Percentiles rank a stretch among this genome's conserved stretches.
These are phyloP conservation scores for Scleroderma citrinum DNA, from an alignment of 768 basidiomycete genomes.

Conservation along the genomic window DNA sequence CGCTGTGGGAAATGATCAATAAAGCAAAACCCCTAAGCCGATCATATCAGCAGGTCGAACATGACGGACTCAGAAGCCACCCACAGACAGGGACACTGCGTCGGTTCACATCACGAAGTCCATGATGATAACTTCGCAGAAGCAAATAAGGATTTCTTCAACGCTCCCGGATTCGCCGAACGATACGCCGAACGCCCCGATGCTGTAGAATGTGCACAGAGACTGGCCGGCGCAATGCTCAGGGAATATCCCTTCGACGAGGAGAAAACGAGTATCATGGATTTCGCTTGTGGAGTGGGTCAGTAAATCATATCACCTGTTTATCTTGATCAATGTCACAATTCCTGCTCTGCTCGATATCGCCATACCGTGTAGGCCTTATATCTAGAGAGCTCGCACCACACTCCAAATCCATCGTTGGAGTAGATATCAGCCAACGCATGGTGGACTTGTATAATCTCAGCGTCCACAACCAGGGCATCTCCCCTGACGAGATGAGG, in stretches of 20 bases:
- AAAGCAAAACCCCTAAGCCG: too few relatives aligned
- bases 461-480: slow-evolving; percentile 53
- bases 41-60: too few relatives aligned
- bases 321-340: neutral
- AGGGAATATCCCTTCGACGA: slow-evolving; percentile 45
- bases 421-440: slow-evolving; percentile 69
- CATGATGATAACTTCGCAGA: slow-evolving; percentile 8
- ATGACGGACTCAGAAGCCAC: too few relatives aligned
- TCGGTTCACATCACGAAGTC: neutral
- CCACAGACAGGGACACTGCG: neutral
- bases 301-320: slow-evolving; percentile 5
- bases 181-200: slow-evolving; percentile 21
- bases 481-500: slow-evolving; percentile 59
- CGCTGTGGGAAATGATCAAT: too few relatives aligned
- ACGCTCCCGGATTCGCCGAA: slow-evolving; percentile 12
- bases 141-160: slow-evolving; percentile 23
- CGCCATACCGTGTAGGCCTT: slow-evolving; percentile 38
- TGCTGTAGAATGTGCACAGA: slow-evolving; percentile 15
- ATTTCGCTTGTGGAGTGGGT: slow-evolving; percentile 76
- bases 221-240: slow-evolving; percentile 24
- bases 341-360: neutral
- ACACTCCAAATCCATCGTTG: slow-evolving; percentile 57
- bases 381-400: slow-evolving; percentile 57
- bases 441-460: slow-evolving; percentile 65
- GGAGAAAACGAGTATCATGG: slow-evolving; percentile 53